Conservation (phyloP, 73 alveolate genomes). For the Paramecium caudatum region DNA sequence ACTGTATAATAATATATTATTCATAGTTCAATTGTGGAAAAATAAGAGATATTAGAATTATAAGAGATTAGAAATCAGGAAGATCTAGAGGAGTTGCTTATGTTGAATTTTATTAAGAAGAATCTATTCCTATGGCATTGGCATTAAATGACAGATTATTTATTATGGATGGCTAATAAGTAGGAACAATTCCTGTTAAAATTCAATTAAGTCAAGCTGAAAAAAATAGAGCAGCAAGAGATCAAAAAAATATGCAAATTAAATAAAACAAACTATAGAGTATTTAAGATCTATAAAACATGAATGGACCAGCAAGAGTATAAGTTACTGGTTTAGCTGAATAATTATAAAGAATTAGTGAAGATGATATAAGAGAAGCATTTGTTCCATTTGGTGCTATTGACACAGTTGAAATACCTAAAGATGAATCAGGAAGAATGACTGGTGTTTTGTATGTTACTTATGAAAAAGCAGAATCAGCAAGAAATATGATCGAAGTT, state of each 20-base stretch:
- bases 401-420: slow-evolving; percentile 92
- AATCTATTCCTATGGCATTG: slow-evolving; percentile 93
- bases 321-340: slow-evolving; percentile 92
- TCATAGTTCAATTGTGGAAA: slow-evolving; percentile 80
- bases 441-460: slow-evolving; percentile 57
- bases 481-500: slow-evolving; percentile 60
- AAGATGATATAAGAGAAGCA: slow-evolving; percentile 86
- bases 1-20: slow-evolving; percentile 76
- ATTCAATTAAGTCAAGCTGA: slow-evolving; percentile 97
- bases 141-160: slow-evolving; percentile 89
- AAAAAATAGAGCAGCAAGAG: slow-evolving; percentile 97
- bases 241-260: slow-evolving; percentile 79
- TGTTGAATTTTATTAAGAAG: slow-evolving; percentile 96
- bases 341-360: slow-evolving; percentile 81
- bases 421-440: slow-evolving; percentile 77
- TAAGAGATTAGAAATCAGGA: slow-evolving; percentile 94
- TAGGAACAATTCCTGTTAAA: slow-evolving; percentile 79
- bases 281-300: slow-evolving; percentile 77
- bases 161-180: slow-evolving; percentile 85
- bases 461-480: slow-evolving; percentile 58
- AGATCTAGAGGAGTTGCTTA: slow-evolving; percentile 97
- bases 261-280: slow-evolving; percentile 83
- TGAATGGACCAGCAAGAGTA: slow-evolving; percentile 87
- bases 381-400: slow-evolving; percentile 96
- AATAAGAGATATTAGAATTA: slow-evolving; percentile 95